These are phyloP conservation scores for Clavispora fructus DNA, from an alignment of 805 yeast species.

Conservation along the genomic window DNA sequence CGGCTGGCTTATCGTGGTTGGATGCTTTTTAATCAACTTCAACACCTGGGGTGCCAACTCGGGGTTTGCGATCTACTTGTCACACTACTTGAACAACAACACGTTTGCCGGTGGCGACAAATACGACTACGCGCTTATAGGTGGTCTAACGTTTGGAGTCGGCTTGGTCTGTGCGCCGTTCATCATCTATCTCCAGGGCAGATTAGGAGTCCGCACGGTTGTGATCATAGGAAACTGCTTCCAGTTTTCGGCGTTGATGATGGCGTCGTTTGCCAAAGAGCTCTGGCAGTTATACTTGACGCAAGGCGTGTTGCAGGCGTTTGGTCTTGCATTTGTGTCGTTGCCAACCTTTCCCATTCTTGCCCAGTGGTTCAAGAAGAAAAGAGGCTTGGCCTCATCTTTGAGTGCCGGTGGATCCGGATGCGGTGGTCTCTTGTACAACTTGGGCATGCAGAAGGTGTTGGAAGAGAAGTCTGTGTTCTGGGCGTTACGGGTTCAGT, in stretches of 20 bases:
- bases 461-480: conserved; percentile 31
- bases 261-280: conserved; percentile 55
- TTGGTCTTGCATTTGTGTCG: conserved; percentile 49
- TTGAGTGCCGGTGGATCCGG: conserved; percentile 46
- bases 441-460: conserved; percentile 37
- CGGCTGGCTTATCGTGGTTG: conserved; percentile 59
- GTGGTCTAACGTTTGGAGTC: conserved; percentile 58
- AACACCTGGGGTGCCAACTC: conserved; percentile 75
- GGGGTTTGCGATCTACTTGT: conserved; percentile 60
- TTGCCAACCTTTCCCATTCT: conserved; percentile 57
- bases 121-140: conserved; percentile 59
- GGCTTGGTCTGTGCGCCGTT: conserved; percentile 61
- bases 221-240: conserved; percentile 45
- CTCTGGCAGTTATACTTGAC: conserved; percentile 65
- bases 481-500: conserved; percentile 50
- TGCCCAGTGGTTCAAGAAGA: conserved; percentile 69
- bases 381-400: conserved; percentile 52
- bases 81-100: conserved; percentile 46
- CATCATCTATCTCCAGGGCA: conserved; percentile 45
- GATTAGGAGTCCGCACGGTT: conserved; percentile 40
- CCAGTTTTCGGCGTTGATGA: conserved; percentile 50
- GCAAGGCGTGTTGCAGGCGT: conserved; percentile 62
- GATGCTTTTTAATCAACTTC: conserved; percentile 47
- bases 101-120: conserved; percentile 51
- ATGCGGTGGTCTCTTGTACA: conserved; percentile 45